A percentile compares a stretch with the other conserved stretches of the same genome.
Evolutionary conservation across 495 filamentous ascomycete genomes (phyloP).

Genomic region (Tetracladium setigerum): DNA sequence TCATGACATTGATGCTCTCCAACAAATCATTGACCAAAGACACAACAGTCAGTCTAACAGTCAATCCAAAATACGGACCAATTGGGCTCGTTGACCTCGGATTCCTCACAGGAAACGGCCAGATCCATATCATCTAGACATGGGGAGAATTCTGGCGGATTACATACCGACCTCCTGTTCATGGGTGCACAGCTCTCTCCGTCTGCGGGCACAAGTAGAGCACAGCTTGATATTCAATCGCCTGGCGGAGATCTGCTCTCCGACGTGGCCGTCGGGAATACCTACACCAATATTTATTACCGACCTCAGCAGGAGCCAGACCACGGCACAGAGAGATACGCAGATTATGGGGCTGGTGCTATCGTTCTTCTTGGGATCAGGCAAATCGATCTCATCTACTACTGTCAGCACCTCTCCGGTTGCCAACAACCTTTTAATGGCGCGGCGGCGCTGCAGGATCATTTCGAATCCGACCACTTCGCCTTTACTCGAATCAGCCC

Average conservation of each 20-base stretch:
- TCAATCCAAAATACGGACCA: neutral
- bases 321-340: conserved; percentile 6
- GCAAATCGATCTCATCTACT: neutral
- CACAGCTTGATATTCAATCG: conserved; percentile 5
- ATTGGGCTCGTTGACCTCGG: neutral
- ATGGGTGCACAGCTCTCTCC: too few relatives aligned
- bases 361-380: conserved; percentile 13
- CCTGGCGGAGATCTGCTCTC: conserved; percentile 4
- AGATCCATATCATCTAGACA: neutral
- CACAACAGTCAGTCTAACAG: neutral
- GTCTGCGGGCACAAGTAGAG: neutral
- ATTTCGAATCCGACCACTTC: conserved; percentile 18
- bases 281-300: conserved; percentile 1
- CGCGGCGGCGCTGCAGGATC: conserved; percentile 11
- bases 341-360: conserved; percentile 7
- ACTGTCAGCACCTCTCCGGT: conserved; percentile 10
- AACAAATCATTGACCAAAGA: neutral
- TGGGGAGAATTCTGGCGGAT: neutral
- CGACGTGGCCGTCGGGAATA: neutral
- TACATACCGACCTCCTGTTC: neutral
- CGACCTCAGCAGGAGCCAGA: neutral
- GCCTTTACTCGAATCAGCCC: conserved; percentile 14
- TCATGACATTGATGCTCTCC: conserved; percentile 17
- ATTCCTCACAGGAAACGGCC: conserved; percentile 3
- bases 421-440: conserved; percentile 9